Percentiles rank a stretch among this genome's conserved stretches.
Evolutionary conservation across 768 basidiomycete species (phyloP).

Genomic region (Chlorophyllum brunneum): DNA sequence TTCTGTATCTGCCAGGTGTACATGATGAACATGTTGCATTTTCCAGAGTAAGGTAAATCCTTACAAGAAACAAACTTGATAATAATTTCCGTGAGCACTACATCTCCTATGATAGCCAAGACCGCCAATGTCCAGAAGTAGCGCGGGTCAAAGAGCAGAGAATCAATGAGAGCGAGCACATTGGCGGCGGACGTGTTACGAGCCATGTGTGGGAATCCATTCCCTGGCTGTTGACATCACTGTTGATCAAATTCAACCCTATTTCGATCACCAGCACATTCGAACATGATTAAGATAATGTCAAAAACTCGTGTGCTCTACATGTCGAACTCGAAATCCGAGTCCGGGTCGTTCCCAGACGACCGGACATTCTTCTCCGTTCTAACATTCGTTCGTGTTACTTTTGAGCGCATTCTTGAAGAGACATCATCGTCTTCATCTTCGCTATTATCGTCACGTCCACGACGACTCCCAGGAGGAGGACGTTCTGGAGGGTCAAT

Average conservation of each 20-base stretch:
- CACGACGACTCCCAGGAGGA: slow-evolving; percentile 30
- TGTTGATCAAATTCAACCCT: not conserved
- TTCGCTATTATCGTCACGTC: slow-evolving; percentile 42
- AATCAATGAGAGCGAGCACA: slow-evolving; percentile 20
- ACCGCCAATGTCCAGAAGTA: slow-evolving; percentile 68
- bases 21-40: slow-evolving; percentile 16
- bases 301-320: slow-evolving; percentile 23
- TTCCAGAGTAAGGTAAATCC: slow-evolving; percentile 23
- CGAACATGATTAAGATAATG: not conserved
- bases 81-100: slow-evolving; percentile 72
- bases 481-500: slow-evolving; percentile 54
- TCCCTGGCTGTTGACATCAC: not conserved
- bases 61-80: slow-evolving; percentile 81
- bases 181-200: slow-evolving; percentile 16
- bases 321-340: slow-evolving; percentile 79
- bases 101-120: slow-evolving; percentile 71
- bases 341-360: slow-evolving; percentile 51
- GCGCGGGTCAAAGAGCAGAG: slow-evolving; percentile 46
- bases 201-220: slow-evolving; percentile 13
- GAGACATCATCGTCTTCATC: slow-evolving; percentile 45
- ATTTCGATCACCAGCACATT: no score
- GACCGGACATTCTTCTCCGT: slow-evolving; percentile 53
- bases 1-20: slow-evolving; percentile 73
- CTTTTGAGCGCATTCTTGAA: slow-evolving; percentile 53
- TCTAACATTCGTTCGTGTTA: slow-evolving; percentile 50